These are phyloP conservation scores for Verticillium nonalfalfae DNA, from an alignment of 2,329 filamentous ascomycete species.

Conservation along the genomic window DNA sequence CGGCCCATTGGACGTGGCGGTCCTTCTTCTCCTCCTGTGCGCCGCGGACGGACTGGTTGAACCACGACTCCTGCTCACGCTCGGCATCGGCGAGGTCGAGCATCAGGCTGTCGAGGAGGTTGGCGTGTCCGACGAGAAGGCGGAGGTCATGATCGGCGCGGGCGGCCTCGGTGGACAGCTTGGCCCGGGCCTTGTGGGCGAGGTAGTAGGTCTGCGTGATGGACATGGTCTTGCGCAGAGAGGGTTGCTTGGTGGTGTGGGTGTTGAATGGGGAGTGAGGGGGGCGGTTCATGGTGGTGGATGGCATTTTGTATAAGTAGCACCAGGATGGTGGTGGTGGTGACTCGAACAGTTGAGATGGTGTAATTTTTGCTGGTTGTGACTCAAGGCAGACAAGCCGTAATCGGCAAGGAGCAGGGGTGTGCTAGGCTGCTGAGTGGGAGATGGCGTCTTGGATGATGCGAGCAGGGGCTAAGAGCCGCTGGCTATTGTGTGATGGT, in stretches of 20 bases:
- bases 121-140: conserved; percentile 94
- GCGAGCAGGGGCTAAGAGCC: neutral
- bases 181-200: conserved; percentile 90
- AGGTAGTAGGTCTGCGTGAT: conserved; percentile 98
- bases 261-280: neutral
- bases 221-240: conserved; percentile 75
- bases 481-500: neutral
- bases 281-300: neutral
- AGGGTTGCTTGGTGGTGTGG: conserved; percentile 9
- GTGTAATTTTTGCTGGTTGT: conserved; percentile 2
- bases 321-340: neutral
- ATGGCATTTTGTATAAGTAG: conserved; percentile 3
- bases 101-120: conserved; percentile 95
- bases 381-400: conserved; percentile 3
- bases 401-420: conserved; percentile 1
- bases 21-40: conserved; percentile 40
- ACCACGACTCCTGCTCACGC: conserved; percentile 93
- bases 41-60: conserved; percentile 88
- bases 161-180: conserved; percentile 90
- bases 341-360: neutral
- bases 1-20: conserved; percentile 82
- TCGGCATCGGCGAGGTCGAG: conserved; percentile 86
- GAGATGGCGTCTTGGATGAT: neutral
- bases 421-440: neutral
- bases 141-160: conserved; percentile 90